Evolutionary conservation across 768 basidiomycete genomes (phyloP).

Genomic region (Sarcodon aspratus): DNA sequence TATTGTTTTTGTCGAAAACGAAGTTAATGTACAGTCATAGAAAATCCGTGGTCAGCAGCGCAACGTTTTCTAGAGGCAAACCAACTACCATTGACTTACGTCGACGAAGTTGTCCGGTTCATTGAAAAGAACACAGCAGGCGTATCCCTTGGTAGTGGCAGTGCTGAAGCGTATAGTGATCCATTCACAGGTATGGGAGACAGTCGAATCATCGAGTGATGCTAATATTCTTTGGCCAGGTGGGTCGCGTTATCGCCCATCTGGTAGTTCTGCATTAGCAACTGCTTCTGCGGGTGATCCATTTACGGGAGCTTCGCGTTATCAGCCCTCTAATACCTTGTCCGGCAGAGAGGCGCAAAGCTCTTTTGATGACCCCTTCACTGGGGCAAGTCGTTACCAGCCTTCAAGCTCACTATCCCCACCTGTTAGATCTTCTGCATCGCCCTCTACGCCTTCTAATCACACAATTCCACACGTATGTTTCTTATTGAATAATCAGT

Average conservation of each 20-base stretch:
- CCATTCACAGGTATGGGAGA: slow-evolving; percentile 70
- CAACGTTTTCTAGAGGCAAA: slow-evolving; percentile 79
- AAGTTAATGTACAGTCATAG: slow-evolving; percentile 25
- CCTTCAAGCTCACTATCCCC: slow-evolving; percentile 19
- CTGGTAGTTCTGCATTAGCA: slow-evolving; percentile 5
- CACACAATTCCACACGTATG: slow-evolving; percentile 14
- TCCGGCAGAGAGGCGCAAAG: not conserved
- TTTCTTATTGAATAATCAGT: not conserved
- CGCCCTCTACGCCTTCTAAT: slow-evolving; percentile 26
- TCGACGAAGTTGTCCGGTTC: slow-evolving; percentile 86
- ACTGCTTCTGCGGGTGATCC: slow-evolving; percentile 45
- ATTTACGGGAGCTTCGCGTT: slow-evolving; percentile 62
- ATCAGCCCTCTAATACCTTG: slow-evolving; percentile 21
- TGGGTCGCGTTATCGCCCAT: slow-evolving; percentile 21
- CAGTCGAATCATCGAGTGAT: not conserved
- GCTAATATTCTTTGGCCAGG: slow-evolving; percentile 11
- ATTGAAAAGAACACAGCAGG: slow-evolving; percentile 88
- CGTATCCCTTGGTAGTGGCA: slow-evolving; percentile 49
- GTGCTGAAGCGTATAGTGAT: slow-evolving; percentile 54
- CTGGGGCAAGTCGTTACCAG: slow-evolving; percentile 8
- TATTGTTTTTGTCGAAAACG: not conserved
- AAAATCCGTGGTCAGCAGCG: slow-evolving; percentile 86
- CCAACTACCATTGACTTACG: slow-evolving; percentile 70
- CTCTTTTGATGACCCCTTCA: slow-evolving; percentile 11
- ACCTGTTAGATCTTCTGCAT: slow-evolving; percentile 2